Evolutionary conservation across 2,329 filamentous ascomycete genomes (phyloP), one percentile per base, ranked within the genome.

Genomic region (Sporothrix inflata): DNA sequence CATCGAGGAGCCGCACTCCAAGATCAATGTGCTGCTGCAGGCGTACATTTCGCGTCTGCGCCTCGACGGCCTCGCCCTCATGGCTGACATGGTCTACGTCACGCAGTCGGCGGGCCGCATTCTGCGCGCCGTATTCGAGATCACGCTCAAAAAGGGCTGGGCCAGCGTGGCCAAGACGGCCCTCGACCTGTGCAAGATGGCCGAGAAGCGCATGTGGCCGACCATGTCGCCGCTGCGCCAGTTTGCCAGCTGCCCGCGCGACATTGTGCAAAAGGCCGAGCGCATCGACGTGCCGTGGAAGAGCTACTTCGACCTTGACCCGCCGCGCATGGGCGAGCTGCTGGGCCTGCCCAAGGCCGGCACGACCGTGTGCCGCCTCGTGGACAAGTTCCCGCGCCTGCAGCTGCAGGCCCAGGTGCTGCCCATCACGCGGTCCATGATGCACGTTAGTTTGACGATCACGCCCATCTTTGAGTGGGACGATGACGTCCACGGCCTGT

Each of bases 141-240:
- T 99, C 71, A 92, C 93, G n/a, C 83, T 99, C 76, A 97, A 95
- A 83, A 98, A 98, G 82, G 95, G 95, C 45, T 99, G 95, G 95
- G 90, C 96, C 0, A 91, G 90, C 19, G 96, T 98, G 3, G 93
- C 96, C 9, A 97, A 96, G 83, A 94, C 92, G 74, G 94, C 96
- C 0, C 85, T 99, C 55, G 93, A 97, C 77, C 87, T 99, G 70
- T 99, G 97, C 84, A 99, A 99, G 84, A 98, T 97, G 94, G 96
- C 95, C 0, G 96, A 99, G 84, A 97, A 97, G 86, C 89, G 97
- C 67, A 99, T 99, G 97, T 99, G 96, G 96, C 94, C 95, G 16
- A 98, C 95, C 6, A 99, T 98, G 96, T 93, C 94, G 49, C 96
- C 97, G 12, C 85, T 99, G 42, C 90, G 96, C 70, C 96, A 99